These are phyloP conservation scores for Populus davidiana DNA, from an alignment of 345 rosid genomes.

Conservation along the genomic window DNA sequence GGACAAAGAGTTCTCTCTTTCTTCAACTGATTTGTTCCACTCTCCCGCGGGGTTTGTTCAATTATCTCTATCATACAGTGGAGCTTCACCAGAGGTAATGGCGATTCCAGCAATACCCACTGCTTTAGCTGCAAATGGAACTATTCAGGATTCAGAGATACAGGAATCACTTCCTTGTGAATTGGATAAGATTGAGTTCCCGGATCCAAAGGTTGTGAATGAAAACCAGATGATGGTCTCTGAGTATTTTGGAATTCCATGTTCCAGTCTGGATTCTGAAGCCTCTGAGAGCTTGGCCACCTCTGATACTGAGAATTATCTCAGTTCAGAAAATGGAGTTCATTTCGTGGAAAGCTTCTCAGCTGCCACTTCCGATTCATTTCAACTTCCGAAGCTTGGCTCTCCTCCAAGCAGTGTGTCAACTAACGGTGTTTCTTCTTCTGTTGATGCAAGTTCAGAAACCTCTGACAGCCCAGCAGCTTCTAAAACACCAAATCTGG, in stretches of 20 bases:
- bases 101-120: slow-evolving; percentile 52
- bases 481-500: slow-evolving; percentile 28
- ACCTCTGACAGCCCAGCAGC: slow-evolving; percentile 43
- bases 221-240: slow-evolving; percentile 97
- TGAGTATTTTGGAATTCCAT: slow-evolving; percentile 74
- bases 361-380: slow-evolving; percentile 39
- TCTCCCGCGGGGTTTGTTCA: slow-evolving; percentile 95
- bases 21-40: slow-evolving; percentile 92
- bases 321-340: slow-evolving; percentile 42
- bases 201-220: slow-evolving; percentile 84
- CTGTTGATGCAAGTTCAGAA: slow-evolving; percentile 57
- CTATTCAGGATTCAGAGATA: slow-evolving; percentile 40
- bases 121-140: slow-evolving; percentile 38
- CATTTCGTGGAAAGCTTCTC: slow-evolving; percentile 49
- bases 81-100: slow-evolving; percentile 91
- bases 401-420: slow-evolving; percentile 82
- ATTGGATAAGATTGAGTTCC: slow-evolving; percentile 86
- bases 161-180: slow-evolving; percentile 51
- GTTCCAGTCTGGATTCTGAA: slow-evolving; percentile 54
- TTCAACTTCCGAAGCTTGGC: slow-evolving; percentile 54
- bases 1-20: slow-evolving; percentile 90
- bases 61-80: slow-evolving; percentile 70
- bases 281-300: slow-evolving; percentile 60
- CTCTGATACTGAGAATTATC: slow-evolving; percentile 56
- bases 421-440: slow-evolving; percentile 70